Percentiles rank a stretch among this genome's conserved stretches.
phyloP scores from a whole-genome alignment of 768 basidiomycete genomes.

The Tulasnella calospora region DNA sequence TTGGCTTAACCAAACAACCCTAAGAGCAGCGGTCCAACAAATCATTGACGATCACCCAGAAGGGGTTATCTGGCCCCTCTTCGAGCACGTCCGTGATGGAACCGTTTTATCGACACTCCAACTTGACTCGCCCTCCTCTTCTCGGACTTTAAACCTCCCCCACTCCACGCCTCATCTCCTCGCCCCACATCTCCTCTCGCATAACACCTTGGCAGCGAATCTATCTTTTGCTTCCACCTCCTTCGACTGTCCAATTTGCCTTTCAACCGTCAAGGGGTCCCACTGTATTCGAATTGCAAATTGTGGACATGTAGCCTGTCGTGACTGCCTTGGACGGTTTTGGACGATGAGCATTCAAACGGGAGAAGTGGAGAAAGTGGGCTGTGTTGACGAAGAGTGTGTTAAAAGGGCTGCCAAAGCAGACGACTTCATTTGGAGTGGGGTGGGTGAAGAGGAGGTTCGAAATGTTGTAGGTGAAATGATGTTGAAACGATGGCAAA shows the following conservation, averaged over 20 bases:
- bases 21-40: not conserved
- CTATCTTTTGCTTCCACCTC: conserved; percentile 54
- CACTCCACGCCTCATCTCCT: conserved; percentile 8
- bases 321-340: conserved; percentile 70
- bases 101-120: not conserved
- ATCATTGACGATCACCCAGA: not conserved
- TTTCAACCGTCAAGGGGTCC: conserved; percentile 66
- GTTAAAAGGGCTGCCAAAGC: conserved; percentile 45
- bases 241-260: conserved; percentile 72
- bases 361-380: conserved; percentile 68
- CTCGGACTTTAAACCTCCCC: not conserved
- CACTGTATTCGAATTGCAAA: conserved; percentile 59
- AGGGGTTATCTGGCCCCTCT: conserved; percentile 12
- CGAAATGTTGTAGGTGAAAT: conserved; percentile 61
- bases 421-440: conserved; percentile 2
- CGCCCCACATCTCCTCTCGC: conserved; percentile 1
- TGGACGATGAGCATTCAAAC: conserved; percentile 79
- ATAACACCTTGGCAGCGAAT: conserved; percentile 3
- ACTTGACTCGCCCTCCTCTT: not conserved
- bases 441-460: conserved; percentile 64
- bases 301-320: conserved; percentile 80
- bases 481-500: conserved; percentile 66
- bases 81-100: conserved; percentile 11
- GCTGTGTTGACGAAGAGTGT: conserved; percentile 76
- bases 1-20: not conserved